These are phyloP conservation scores for Ettlia oleoabundans DNA, from an alignment of 139 green algal species.

Conservation along the genomic window DNA sequence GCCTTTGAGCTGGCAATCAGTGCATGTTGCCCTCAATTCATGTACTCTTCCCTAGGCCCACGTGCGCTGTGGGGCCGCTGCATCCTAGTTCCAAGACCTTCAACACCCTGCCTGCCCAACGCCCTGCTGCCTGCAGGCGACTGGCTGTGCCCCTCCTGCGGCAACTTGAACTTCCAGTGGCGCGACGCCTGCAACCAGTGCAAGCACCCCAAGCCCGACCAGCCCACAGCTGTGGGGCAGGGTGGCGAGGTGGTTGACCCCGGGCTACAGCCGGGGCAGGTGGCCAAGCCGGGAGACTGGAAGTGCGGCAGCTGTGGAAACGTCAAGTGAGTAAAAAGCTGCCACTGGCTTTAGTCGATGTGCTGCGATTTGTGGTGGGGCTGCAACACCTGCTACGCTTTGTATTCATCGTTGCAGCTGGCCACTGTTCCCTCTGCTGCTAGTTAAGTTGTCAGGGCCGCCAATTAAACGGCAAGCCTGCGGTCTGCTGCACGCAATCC, in stretches of 20 bases:
- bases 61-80: no score
- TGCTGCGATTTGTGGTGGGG: no score
- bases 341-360: background rate
- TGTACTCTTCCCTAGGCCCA: no score
- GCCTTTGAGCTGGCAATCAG: background rate
- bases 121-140: conserved; percentile 41
- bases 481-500: no score
- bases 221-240: background rate
- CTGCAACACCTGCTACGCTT: no score
- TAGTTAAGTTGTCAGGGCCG: no score
- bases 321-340: conserved; percentile 34
- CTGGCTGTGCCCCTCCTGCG: conserved; percentile 56
- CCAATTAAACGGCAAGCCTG: no score
- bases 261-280: conserved; percentile 29
- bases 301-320: conserved; percentile 40
- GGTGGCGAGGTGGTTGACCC: conserved; percentile 14
- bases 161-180: conserved; percentile 66
- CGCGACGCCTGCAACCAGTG: conserved; percentile 60
- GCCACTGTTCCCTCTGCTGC: no score
- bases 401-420: no score
- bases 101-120: background rate
- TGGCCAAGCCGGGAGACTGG: conserved; percentile 35
- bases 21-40: no score
- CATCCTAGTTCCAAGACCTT: no score
- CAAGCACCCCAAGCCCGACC: conserved; percentile 30